These are phyloP conservation scores for Chlorella vulgaris DNA, from an alignment of 139 green algal species.

Conservation along the genomic window DNA sequence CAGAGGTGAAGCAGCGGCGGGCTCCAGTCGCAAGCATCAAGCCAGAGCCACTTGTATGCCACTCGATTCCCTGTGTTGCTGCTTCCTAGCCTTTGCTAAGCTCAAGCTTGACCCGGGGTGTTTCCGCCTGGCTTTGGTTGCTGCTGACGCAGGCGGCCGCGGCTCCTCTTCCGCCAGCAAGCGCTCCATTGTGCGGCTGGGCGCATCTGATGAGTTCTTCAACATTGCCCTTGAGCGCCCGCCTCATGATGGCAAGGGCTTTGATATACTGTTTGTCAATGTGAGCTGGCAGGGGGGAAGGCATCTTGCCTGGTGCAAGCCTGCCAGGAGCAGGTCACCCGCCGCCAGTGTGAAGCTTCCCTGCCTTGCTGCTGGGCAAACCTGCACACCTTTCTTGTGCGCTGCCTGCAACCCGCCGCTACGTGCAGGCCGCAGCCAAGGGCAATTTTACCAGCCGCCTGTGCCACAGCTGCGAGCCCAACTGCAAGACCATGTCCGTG, in stretches of 20 bases:
- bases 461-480: slow-evolving; percentile 91
- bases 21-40: too few species aligned
- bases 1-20: too few species aligned
- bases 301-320: too few species aligned
- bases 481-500: slow-evolving; percentile 81
- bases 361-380: too few species aligned
- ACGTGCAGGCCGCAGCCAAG: slow-evolving; percentile 69
- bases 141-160: background rate
- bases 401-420: background rate
- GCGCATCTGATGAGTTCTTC: slow-evolving; percentile 76
- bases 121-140: too few species aligned
- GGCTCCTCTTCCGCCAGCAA: background rate
- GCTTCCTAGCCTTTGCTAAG: too few species aligned
- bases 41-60: too few species aligned
- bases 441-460: slow-evolving; percentile 85
- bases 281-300: background rate
- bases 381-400: too few species aligned
- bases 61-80: too few species aligned
- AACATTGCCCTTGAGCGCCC: slow-evolving; percentile 71
- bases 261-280: slow-evolving; percentile 87
- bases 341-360: too few species aligned
- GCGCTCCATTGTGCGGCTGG: slow-evolving; percentile 8
- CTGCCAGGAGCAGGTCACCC: too few species aligned
- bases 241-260: slow-evolving; percentile 33
- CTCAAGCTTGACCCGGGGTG: too few species aligned